Base-by-base conservation (phyloP, 495 filamentous ascomycete species). In the Lophiostoma macrostomum region DNA sequence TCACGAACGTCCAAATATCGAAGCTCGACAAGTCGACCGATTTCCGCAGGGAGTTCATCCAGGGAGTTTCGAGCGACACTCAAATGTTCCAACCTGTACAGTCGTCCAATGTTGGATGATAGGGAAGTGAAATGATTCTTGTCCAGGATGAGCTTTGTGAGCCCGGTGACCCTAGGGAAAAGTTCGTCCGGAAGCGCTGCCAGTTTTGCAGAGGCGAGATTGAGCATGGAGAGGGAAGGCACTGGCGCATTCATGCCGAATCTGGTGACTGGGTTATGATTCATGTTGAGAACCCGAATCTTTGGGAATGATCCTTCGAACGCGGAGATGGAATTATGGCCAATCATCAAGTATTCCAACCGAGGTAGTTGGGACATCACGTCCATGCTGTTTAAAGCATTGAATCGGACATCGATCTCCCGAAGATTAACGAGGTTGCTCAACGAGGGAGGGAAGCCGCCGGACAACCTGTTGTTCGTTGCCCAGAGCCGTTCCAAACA, bases 41-140 rank as follows among this genome's bases (percentile, higher is more conserved):
- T 84, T 54, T 93, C 89, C 0, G 84, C 67, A 27, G 93, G 93
- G 20, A 99, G 73, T 39, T 85, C 82, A 43, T 80, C 83, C 3
- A 99, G 78, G 0, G 86, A 81, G 59, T 99, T 99, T 63, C 88
- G 86, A 28, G 89, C 89, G 53, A 96, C 88, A 68, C 91, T 96
- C 63, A 99, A 84, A 71, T 93, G 81, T 55, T 97, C 90, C 23
- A 99, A 76, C 54, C 80, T 87, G 52, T 80, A 79, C 28, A 99
- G 74, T 56, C 85, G 88, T 23, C 91, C 90, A 53, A 97, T 86
- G 41, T 91, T 83, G 41, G 76, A 74, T 0, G 90, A 90, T 27
- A 97, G 74, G 1, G 89, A 90, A 4, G 90, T 87, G 56, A 97
- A 90, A 67, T 96, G 93, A 60, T 99, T 99, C 64, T 89, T 90